Base-by-base conservation (phyloP, 1,284 basidiomycete genomes). In the Erythrobasidium hasegawianum region DNA sequence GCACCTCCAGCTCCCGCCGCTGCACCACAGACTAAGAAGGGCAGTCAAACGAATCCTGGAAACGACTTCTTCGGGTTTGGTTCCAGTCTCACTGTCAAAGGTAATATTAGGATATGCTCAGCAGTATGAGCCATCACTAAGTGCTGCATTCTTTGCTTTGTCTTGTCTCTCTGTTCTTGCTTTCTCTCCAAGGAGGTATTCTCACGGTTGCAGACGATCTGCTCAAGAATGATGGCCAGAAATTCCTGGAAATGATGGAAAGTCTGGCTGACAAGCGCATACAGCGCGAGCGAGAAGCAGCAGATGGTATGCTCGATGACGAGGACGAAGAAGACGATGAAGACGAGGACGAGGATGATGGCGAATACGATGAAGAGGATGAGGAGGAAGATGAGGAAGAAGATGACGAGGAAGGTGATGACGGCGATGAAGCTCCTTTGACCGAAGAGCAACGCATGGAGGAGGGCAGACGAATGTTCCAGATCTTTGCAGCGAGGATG, bases 161-260 rank as follows among this genome's bases (percentile, higher is more conserved):
- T 65, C 56, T 52, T 39, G 50, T 29, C 55, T 64, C 29, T 54
- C 52, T 45, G 40, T 52, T 71, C 68, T 71, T 72, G 58, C 68
- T 64, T 73, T 74, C 69, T 83, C 83, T 82, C 84, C 86, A 76
- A 91, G 90, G 71, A 87, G 82, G 94, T 76, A 97, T 98, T 75
- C 83, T 98, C 65, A 97, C 96, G n/a, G 95, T 98, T 57, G 95
- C 95, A 57, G 95, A 98, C 76, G 95, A 98, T 80, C 84, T 98
- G 47, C 62, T 97, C 73, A 96, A 96, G 82, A 97, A 97, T 75
- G 94, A 98, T 75, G 95, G 93, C 2, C 90, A 93, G 75, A 97
- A 97, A 81, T 97, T 98, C 81, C 81, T 98, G 74, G 94, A 98
- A 81, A 98, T 98, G 95, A 98, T 98, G 95, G 95, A 98, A 79